Percentiles rank a stretch among this genome's conserved stretches.
These are phyloP conservation scores for Clonostachys chloroleuca DNA, from an alignment of 2,329 filamentous ascomycete genomes.

Conservation along the genomic window DNA sequence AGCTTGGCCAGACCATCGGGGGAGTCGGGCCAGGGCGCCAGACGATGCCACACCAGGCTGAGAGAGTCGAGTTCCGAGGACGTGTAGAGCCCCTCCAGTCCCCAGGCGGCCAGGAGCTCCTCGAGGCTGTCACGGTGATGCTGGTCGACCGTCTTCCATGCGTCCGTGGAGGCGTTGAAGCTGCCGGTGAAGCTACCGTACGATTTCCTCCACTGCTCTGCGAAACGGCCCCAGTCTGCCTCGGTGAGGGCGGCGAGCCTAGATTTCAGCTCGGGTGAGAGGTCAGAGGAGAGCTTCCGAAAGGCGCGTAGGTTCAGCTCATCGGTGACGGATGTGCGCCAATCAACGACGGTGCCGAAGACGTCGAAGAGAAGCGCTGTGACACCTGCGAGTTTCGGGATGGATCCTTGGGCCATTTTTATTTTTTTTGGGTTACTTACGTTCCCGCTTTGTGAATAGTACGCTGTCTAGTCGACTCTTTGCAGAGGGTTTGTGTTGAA, in stretches of 20 bases:
- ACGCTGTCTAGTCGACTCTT: too few species aligned
- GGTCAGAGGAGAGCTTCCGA: conserved; percentile 39
- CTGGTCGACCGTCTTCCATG: conserved; percentile 68
- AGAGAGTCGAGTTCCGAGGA: conserved; percentile 60
- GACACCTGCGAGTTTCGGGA: conserved; percentile 22
- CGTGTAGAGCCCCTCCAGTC: conserved; percentile 54
- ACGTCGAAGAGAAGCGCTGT: conserved; percentile 70
- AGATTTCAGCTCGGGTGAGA: conserved; percentile 39
- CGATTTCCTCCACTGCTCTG: conserved; percentile 64
- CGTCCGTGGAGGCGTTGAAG: conserved; percentile 39
- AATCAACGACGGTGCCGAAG: conserved; percentile 78
- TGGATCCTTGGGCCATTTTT: conserved; percentile 16
- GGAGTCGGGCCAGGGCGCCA: conserved; percentile 66
- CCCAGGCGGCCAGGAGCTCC: conserved; percentile 50
- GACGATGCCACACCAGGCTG: conserved; percentile 66
- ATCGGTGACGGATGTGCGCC: conserved; percentile 62
- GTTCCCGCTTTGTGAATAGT: too few species aligned
- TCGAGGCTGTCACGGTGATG: conserved; percentile 63
- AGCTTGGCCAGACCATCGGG: conserved; percentile 50
- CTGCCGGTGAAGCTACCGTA: conserved; percentile 57
- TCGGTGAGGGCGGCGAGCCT: conserved; percentile 45
- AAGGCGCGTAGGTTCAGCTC: conserved; percentile 49
- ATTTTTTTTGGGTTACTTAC: too few species aligned
- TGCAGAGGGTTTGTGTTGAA: too few species aligned
- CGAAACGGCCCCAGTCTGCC: conserved; percentile 59